A percentile compares a stretch with the other conserved stretches of the same genome.
Conservation (phyloP, 768 basidiomycete species). For the Boletus patriciae region DNA sequence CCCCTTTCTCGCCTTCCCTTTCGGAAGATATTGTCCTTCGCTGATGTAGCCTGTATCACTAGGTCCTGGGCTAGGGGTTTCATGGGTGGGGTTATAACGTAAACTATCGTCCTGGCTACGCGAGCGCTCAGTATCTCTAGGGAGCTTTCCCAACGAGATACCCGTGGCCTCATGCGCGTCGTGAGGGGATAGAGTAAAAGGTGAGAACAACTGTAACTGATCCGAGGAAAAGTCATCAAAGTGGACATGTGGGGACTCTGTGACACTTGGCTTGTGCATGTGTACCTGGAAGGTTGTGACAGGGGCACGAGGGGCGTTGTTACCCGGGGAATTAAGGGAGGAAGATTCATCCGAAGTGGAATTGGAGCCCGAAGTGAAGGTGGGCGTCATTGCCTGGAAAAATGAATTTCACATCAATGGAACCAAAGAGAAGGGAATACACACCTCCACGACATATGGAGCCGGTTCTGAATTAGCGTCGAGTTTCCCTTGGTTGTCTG, state of each 20-base stretch:
- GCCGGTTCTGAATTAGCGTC: constrained; percentile 11
- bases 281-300: constrained; percentile 22
- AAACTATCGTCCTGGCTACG: constrained; percentile 27
- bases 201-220: constrained; percentile 30
- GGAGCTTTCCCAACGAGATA: neutral
- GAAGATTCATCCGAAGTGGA: constrained; percentile 45
- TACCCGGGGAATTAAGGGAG: constrained; percentile 30
- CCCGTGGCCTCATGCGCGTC: constrained; percentile 1
- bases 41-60: constrained; percentile 29
- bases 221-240: constrained; percentile 33
- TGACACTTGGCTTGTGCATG: constrained; percentile 29
- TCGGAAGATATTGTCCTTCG: constrained; percentile 35
- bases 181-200: constrained; percentile 16
- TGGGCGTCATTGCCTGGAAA: constrained; percentile 30
- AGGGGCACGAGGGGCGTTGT: constrained; percentile 17
- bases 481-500: neutral
- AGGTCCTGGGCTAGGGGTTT: constrained; percentile 17
- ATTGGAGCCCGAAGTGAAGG: constrained; percentile 42
- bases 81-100: constrained; percentile 3
- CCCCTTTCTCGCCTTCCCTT: constrained; percentile 18
- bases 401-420: constrained; percentile 14
- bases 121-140: constrained; percentile 14
- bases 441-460: constrained; percentile 31
- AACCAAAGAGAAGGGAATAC: constrained; percentile 10
- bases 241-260: constrained; percentile 32